These are phyloP conservation scores for Adiantum capillusveneris DNA, from an alignment of 75 land plant genomes.

Conservation along the genomic window DNA sequence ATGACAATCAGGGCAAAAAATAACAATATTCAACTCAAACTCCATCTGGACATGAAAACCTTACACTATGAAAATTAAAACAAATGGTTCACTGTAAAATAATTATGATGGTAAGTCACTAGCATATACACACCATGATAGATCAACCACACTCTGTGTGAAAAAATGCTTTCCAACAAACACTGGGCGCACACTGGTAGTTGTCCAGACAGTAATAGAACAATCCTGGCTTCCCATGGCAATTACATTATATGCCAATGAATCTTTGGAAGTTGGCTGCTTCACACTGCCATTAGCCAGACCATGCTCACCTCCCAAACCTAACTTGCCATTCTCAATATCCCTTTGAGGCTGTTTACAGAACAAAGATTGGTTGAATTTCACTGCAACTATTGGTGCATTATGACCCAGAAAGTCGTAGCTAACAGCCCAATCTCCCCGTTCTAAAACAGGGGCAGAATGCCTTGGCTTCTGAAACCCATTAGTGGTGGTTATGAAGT, in stretches of 20 bases:
- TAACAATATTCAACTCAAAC: not conserved
- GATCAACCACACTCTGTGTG: slow-evolving; percentile 90
- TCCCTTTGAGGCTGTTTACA: slow-evolving; percentile 34
- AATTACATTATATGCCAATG: slow-evolving; percentile 79
- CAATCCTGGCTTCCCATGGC: slow-evolving; percentile 99
- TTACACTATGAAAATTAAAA: too few relatives aligned
- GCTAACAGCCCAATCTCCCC: slow-evolving; percentile 94
- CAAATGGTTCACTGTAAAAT: too few relatives aligned
- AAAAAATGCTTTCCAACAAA: slow-evolving; percentile 98
- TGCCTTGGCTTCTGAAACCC: slow-evolving; percentile 95
- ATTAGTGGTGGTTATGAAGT: slow-evolving; percentile 93
- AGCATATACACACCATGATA: slow-evolving; percentile 60
- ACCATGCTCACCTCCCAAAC: slow-evolving; percentile 31
- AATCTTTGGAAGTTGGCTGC: slow-evolving; percentile 20
- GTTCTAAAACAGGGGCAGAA: slow-evolving; percentile 93
- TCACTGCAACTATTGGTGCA: slow-evolving; percentile 93
- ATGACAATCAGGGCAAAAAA: not conserved
- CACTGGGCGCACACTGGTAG: slow-evolving; percentile 89
- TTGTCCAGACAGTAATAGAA: slow-evolving; percentile 92
- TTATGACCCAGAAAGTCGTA: slow-evolving; percentile 97
- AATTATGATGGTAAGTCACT: too few relatives aligned
- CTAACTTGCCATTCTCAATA: slow-evolving; percentile 14
- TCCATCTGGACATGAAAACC: too few relatives aligned
- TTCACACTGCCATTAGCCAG: slow-evolving; percentile 56
- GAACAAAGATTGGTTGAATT: slow-evolving; percentile 94